Percentiles rank a stretch among this genome's conserved stretches.
Evolutionary conservation across 2,329 filamentous ascomycete genomes (phyloP).

Genomic region (Bipolaris zeicola): DNA sequence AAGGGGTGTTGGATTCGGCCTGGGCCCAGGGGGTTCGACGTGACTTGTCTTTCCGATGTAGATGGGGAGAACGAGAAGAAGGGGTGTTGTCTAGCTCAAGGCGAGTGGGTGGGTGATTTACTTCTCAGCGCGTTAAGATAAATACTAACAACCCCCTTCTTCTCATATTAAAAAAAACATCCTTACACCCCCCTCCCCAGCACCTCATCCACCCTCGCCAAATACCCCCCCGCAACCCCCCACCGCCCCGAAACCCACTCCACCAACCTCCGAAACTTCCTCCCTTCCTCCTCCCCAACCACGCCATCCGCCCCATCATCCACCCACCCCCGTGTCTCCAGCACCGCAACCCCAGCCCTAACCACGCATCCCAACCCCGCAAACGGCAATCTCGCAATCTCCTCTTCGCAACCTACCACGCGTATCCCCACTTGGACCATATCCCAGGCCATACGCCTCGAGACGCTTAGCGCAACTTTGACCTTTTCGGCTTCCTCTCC

Average conservation of each 20-base stretch:
- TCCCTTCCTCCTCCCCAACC: background rate
- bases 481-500: background rate
- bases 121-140: background rate
- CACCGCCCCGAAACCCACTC: background rate
- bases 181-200: background rate
- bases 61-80: too few species aligned
- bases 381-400: conserved; percentile 15
- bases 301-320: background rate
- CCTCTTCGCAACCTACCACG: conserved; percentile 6
- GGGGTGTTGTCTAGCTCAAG: background rate
- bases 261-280: background rate
- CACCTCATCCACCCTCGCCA: background rate
- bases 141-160: too few species aligned
- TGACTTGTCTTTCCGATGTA: too few species aligned
- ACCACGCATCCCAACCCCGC: conserved; percentile 20
- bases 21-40: too few species aligned
- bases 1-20: too few species aligned
- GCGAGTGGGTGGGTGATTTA: background rate
- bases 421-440: conserved; percentile 16
- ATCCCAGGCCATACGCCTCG: conserved; percentile 24
- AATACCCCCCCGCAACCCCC: background rate
- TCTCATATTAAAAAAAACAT: too few species aligned
- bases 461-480: conserved; percentile 18
- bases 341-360: conserved; percentile 18
- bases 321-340: conserved; percentile 11